Percentiles rank a stretch among this genome's conserved stretches.
phyloP scores from a whole-genome alignment of 257 asterid genomes.

The Solanum lycopersicoides region DNA sequence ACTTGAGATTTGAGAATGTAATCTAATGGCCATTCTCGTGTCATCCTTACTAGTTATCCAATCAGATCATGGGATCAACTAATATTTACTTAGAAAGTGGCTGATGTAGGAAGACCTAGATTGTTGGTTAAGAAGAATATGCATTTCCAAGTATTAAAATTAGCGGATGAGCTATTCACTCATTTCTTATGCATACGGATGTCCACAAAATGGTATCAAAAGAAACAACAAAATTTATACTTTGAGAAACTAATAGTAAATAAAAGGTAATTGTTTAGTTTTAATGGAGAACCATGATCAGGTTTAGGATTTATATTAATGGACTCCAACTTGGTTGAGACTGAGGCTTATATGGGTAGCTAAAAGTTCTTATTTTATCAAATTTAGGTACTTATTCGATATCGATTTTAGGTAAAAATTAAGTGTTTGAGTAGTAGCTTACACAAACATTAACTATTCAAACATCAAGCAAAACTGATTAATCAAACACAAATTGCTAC shows the following conservation, averaged over 20 bases:
- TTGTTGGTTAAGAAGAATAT: background rate
- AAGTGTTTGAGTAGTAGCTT: background rate
- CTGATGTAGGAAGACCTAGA: background rate
- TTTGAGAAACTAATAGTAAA: background rate
- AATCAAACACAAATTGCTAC: background rate
- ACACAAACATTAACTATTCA: background rate
- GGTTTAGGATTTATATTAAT: background rate
- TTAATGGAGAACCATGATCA: background rate
- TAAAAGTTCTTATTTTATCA: background rate
- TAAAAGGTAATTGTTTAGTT: background rate
- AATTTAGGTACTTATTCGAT: background rate
- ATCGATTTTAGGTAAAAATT: background rate
- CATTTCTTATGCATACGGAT: background rate
- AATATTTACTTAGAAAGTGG: background rate
- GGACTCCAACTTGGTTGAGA: background rate
- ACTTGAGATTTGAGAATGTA: background rate
- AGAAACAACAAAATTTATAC: background rate
- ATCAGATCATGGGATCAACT: background rate
- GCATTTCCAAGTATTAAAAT: background rate
- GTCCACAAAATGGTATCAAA: background rate
- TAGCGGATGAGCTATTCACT: background rate
- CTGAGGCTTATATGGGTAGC: background rate
- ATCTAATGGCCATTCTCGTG: background rate
- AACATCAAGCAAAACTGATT: background rate
- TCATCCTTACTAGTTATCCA: background rate